Conservation (phyloP, 2,329 filamentous ascomycete species). For the Neophaeococcomyces aloes region DNA sequence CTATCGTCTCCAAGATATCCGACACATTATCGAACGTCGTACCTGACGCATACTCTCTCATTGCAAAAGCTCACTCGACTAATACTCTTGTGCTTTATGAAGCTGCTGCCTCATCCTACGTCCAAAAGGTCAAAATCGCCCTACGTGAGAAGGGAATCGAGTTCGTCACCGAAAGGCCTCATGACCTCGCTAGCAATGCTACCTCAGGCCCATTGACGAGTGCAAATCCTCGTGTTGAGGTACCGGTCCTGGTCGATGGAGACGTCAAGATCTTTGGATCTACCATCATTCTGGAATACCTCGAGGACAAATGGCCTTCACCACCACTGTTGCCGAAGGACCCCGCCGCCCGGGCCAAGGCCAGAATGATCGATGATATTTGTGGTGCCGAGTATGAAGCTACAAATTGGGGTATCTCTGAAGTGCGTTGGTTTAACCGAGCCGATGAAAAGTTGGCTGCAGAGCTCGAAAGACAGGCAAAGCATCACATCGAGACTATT, state of each 20-base stretch:
- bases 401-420: conserved; percentile 9
- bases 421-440: conserved; percentile 8
- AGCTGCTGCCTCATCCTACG: conserved; percentile 6
- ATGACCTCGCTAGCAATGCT: neutral
- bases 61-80: too few relatives aligned
- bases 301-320: conserved; percentile 10
- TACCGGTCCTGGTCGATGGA: conserved; percentile 8
- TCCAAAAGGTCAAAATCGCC: conserved; percentile 11
- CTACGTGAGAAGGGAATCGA: conserved; percentile 9
- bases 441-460: conserved; percentile 5
- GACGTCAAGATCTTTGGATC: conserved; percentile 11
- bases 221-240: conserved; percentile 7
- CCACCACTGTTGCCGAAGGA: conserved; percentile 2
- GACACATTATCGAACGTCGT: too few relatives aligned
- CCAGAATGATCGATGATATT: conserved; percentile 11
- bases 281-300: conserved; percentile 12
- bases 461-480: conserved; percentile 2
- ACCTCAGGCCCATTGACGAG: neutral
- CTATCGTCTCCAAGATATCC: too few relatives aligned
- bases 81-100: neutral
- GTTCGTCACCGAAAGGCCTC: conserved; percentile 2
- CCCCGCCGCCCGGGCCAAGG: conserved; percentile 7
- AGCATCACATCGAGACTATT: neutral
- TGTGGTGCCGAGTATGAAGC: conserved; percentile 10
- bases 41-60: too few relatives aligned